phyloP scores from a whole-genome alignment of 164 flowering plant genomes.

The Macadamia tetraphylla region DNA sequence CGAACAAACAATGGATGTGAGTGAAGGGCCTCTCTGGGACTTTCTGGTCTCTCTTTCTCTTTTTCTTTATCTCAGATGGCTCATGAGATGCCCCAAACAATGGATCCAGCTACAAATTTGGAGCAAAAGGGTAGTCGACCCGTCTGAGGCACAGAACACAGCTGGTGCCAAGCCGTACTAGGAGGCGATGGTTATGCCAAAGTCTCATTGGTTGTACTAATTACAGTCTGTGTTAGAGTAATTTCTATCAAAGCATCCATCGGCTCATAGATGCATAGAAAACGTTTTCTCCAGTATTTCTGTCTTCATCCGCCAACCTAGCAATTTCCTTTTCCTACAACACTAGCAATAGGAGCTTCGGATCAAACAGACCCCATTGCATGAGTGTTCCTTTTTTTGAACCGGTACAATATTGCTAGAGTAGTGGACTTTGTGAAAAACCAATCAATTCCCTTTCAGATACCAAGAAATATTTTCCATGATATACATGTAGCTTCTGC shows the following conservation, averaged over 20 bases:
- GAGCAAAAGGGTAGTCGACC: too few species aligned
- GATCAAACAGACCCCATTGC: constrained; percentile 47
- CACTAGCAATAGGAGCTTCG: constrained; percentile 25
- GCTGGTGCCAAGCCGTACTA: too few species aligned
- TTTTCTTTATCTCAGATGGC: too few species aligned
- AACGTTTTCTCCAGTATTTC: constrained; percentile 11
- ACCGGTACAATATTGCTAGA: constrained; percentile 17
- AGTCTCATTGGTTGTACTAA: constrained; percentile 40
- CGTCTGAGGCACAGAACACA: too few species aligned
- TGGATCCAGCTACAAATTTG: too few species aligned
- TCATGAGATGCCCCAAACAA: too few species aligned
- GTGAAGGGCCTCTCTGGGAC: too few species aligned
- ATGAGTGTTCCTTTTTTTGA: constrained; percentile 9
- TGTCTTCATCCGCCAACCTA: constrained; percentile 23
- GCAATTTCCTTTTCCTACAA: constrained; percentile 43
- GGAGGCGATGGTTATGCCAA: constrained; percentile 17
- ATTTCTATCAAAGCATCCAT: constrained; percentile 43
- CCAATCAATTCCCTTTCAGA: constrained; percentile 13
- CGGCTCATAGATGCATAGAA: constrained; percentile 34
- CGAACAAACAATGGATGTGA: too few species aligned
- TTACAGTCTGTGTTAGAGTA: constrained; percentile 24
- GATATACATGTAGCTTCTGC: constrained; percentile 41
- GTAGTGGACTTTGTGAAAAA: constrained; percentile 16
- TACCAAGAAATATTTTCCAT: constrained; percentile 35
- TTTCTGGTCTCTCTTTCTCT: too few species aligned